A percentile compares a stretch with the other conserved stretches of the same genome.
Conservation (phyloP, 1,139 yeast species). For the Suhomyces maxii region DNA sequence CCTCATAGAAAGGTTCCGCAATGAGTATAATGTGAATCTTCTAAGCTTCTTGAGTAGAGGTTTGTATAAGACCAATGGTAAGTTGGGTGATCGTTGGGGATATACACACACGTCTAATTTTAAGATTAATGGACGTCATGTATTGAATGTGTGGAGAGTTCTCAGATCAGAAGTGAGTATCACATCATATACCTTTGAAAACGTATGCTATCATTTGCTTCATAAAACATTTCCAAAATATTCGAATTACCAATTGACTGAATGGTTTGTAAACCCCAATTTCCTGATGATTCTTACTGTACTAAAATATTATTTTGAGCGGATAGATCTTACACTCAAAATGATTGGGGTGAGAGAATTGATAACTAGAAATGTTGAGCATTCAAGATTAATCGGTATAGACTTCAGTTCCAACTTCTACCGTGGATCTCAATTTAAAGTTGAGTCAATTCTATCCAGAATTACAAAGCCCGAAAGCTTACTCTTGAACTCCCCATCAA, state of each 20-base stretch:
- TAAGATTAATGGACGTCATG: conserved; percentile 73
- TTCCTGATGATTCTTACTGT: conserved; percentile 35
- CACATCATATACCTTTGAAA: conserved; percentile 73
- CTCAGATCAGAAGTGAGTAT: conserved; percentile 63
- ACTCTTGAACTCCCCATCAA: conserved; percentile 75
- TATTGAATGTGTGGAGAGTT: conserved; percentile 81
- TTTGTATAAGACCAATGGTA: conserved; percentile 46
- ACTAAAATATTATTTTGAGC: conserved; percentile 50
- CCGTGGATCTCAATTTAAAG: conserved; percentile 91
- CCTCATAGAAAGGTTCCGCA: conserved; percentile 62
- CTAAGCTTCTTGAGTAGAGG: conserved; percentile 47
- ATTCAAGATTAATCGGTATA: conserved; percentile 82
- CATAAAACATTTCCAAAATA: conserved; percentile 69
- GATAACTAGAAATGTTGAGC: conserved; percentile 72
- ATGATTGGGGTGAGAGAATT: conserved; percentile 65
- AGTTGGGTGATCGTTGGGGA: conserved; percentile 77
- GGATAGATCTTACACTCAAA: conserved; percentile 46
- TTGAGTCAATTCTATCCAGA: conserved; percentile 77
- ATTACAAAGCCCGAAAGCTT: conserved; percentile 75
- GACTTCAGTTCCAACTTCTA: conserved; percentile 86
- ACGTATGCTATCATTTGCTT: conserved; percentile 64
- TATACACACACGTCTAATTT: conserved; percentile 73
- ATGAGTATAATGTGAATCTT: conserved; percentile 52
- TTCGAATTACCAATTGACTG: conserved; percentile 49
- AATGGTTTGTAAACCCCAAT: conserved; percentile 42